Percentiles rank a stretch among this genome's conserved stretches.
Evolutionary conservation across 2,329 filamentous ascomycete genomes (phyloP).

Genomic region (Colletotrichum cereale): DNA sequence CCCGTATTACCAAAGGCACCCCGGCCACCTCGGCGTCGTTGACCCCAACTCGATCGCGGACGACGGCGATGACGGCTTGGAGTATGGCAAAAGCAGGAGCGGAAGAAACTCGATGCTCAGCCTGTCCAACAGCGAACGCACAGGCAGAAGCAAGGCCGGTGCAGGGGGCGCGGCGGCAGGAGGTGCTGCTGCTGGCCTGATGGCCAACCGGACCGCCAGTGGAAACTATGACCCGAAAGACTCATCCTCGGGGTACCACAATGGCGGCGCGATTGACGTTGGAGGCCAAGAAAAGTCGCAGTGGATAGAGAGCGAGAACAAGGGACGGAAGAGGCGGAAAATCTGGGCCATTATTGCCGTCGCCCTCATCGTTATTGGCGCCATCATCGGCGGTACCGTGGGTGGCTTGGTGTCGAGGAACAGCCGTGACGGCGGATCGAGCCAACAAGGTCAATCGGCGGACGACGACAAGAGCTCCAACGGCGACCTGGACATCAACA

Average conservation of each 20-base stretch:
- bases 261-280: conserved; percentile 18
- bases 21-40: conserved; percentile 68
- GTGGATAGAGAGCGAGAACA: conserved; percentile 71
- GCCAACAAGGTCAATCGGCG: conserved; percentile 62
- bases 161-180: conserved; percentile 52
- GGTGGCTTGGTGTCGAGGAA: conserved; percentile 77
- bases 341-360: conserved; percentile 76
- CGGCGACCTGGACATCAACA: conserved; percentile 80
- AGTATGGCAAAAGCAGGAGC: conserved; percentile 58
- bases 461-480: conserved; percentile 71
- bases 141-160: conserved; percentile 39
- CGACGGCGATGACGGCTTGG: conserved; percentile 88
- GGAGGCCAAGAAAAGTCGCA: conserved; percentile 68
- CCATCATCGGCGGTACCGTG: conserved; percentile 79
- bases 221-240: conserved; percentile 70
- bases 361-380: conserved; percentile 73
- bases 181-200: conserved; percentile 58
- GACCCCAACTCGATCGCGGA: conserved; percentile 86
- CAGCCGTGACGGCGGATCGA: conserved; percentile 49
- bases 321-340: conserved; percentile 74
- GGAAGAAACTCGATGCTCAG: conserved; percentile 72
- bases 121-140: conserved; percentile 59
- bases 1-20: conserved; percentile 71
- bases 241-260: conserved; percentile 45
- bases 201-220: conserved; percentile 50